A percentile compares a stretch with the other conserved stretches of the same genome.
Evolutionary conservation across 208 protist genomes (phyloP).

Genomic region (Crithidia sp.): DNA sequence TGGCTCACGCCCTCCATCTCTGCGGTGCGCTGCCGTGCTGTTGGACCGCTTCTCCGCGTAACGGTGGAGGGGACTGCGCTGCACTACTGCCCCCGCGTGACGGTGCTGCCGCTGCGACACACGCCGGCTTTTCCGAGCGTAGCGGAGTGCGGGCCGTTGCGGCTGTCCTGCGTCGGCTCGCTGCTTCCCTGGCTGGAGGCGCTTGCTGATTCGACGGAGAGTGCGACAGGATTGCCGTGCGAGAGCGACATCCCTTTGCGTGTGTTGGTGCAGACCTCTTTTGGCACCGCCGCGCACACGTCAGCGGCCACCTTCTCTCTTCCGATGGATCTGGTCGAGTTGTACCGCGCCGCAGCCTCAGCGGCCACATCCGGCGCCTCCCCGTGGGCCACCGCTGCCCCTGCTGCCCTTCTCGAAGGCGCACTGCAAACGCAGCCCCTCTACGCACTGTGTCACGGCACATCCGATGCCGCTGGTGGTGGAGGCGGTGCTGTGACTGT

Average conservation of each 20-base stretch:
- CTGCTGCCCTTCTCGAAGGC: slow-evolving; percentile 15
- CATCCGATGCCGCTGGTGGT: background rate
- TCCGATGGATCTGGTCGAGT: slow-evolving; percentile 8
- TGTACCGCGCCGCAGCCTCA: slow-evolving; percentile 2
- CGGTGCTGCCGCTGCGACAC: slow-evolving; percentile 13
- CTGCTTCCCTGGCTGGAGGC: slow-evolving; percentile 25
- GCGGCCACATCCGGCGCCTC: too few relatives aligned
- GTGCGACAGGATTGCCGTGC: too few relatives aligned
- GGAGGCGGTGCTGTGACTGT: background rate
- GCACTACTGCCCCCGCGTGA: slow-evolving; percentile 50
- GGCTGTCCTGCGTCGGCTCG: slow-evolving; percentile 14
- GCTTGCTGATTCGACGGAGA: background rate
- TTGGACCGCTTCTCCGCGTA: slow-evolving; percentile 20
- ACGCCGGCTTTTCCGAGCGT: slow-evolving; percentile 9
- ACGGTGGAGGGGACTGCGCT: slow-evolving; percentile 45
- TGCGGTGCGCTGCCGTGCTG: slow-evolving; percentile 15
- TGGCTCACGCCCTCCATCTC: slow-evolving; percentile 41
- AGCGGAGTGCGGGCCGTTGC: slow-evolving; percentile 8
- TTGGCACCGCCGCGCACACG: slow-evolving; percentile 11
- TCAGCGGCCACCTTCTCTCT: background rate
- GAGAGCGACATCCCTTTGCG: background rate
- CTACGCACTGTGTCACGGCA: slow-evolving; percentile 3
- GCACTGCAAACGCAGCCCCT: slow-evolving; percentile 29
- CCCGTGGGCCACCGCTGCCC: slow-evolving; percentile 15
- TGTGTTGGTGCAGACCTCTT: slow-evolving; percentile 26